Conservation (phyloP, 345 rosid species). For the Hibiscus trionum region DNA sequence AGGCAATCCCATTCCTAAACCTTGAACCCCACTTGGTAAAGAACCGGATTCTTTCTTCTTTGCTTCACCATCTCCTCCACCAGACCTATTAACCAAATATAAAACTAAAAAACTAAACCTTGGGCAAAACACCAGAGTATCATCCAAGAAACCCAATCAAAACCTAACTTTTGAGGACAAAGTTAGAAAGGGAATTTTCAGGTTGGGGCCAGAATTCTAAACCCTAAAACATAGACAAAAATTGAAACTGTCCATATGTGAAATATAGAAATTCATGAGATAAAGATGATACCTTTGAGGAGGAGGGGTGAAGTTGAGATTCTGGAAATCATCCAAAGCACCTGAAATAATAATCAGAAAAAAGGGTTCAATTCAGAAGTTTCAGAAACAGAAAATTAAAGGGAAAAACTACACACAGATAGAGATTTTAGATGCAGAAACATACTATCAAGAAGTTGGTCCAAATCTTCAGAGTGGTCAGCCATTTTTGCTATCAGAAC, state of each 20-base stretch:
- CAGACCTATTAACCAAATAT: slow-evolving; percentile 31
- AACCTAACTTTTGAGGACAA: not conserved
- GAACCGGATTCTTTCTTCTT: slow-evolving; percentile 31
- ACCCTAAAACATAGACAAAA: slow-evolving; percentile 3
- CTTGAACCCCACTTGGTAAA: slow-evolving; percentile 64
- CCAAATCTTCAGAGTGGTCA: slow-evolving; percentile 71
- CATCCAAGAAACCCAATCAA: slow-evolving; percentile 6
- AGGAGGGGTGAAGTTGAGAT: slow-evolving; percentile 54
- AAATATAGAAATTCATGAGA: not conserved
- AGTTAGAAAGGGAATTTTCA: not conserved
- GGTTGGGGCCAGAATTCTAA: not conserved
- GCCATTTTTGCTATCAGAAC: slow-evolving; percentile 34
- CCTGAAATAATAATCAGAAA: slow-evolving; percentile 34
- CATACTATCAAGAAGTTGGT: slow-evolving; percentile 90
- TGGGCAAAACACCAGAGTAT: not conserved
- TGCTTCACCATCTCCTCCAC: slow-evolving; percentile 30
- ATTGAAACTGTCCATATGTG: not conserved
- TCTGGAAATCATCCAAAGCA: slow-evolving; percentile 95
- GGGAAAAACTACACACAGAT: too few species aligned
- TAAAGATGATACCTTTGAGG: slow-evolving; percentile 35
- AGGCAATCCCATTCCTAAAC: slow-evolving; percentile 92
- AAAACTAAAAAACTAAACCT: not conserved
- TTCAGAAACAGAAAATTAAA: not conserved
- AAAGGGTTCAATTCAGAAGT: not conserved
- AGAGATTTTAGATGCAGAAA: not conserved